phyloP scores from a whole-genome alignment of 768 basidiomycete genomes.

The Leccinellum luteum region DNA sequence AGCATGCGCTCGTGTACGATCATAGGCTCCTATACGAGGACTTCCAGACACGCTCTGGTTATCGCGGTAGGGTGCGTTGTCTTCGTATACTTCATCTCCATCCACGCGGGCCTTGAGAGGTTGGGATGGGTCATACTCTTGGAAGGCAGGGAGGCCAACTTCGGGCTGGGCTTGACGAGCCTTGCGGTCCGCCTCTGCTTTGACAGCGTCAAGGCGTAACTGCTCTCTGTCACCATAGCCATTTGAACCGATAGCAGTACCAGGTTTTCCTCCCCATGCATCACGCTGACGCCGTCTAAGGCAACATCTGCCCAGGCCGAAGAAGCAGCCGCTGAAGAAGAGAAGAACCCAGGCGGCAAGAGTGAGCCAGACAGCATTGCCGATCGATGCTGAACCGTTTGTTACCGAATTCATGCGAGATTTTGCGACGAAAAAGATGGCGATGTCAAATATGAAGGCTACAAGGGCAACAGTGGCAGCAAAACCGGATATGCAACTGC shows the following conservation, averaged over 20 bases:
- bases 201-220: conserved; percentile 79
- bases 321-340: conserved; percentile 91
- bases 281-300: conserved; percentile 52
- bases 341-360: conserved; percentile 82
- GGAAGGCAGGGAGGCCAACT: conserved; percentile 71
- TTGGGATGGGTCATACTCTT: conserved; percentile 57
- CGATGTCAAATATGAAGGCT: conserved; percentile 92
- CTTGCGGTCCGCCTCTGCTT: conserved; percentile 83
- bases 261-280: conserved; percentile 37
- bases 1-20: conserved; percentile 36
- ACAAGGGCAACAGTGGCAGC: conserved; percentile 75
- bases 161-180: conserved; percentile 59
- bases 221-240: conserved; percentile 50
- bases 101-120: conserved; percentile 64
- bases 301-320: conserved; percentile 81
- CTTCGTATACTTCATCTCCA: conserved; percentile 59
- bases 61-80: conserved; percentile 38
- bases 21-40: conserved; percentile 28
- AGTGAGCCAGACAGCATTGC: conserved; percentile 90
- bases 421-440: conserved; percentile 86
- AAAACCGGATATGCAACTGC: conserved; percentile 76
- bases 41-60: conserved; percentile 23
- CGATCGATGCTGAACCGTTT: conserved; percentile 76
- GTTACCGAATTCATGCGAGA: conserved; percentile 71
- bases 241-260: conserved; percentile 24